These are phyloP conservation scores for Diaporthe ampelina DNA, from an alignment of 2,329 filamentous ascomycete genomes.

Conservation along the genomic window DNA sequence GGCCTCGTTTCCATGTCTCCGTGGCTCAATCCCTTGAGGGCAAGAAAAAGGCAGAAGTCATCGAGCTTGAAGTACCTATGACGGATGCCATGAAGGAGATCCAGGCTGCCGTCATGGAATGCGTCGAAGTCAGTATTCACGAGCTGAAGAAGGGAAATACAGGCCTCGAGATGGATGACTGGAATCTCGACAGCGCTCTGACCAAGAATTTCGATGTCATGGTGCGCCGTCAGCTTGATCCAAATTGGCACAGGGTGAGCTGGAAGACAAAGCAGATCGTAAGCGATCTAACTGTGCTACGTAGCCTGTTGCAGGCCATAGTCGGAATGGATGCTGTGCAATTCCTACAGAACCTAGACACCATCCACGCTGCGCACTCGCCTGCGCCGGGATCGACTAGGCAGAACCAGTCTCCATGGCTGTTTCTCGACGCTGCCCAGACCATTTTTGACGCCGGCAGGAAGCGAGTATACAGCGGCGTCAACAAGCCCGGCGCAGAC, in stretches of 20 bases:
- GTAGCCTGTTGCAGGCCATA: slow-evolving; percentile 84
- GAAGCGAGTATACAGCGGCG: slow-evolving; percentile 85
- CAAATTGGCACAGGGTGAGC: slow-evolving; percentile 96
- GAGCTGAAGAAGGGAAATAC: slow-evolving; percentile 93
- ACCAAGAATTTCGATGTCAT: slow-evolving; percentile 93
- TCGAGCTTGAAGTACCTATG: slow-evolving; percentile 97
- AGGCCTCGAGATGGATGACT: slow-evolving; percentile 95
- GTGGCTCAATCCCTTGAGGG: slow-evolving; percentile 93
- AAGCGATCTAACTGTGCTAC: slow-evolving; percentile 85
- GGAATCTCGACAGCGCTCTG: slow-evolving; percentile 93
- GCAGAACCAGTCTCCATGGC: slow-evolving; percentile 93
- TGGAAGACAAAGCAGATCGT: slow-evolving; percentile 97
- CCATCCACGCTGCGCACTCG: slow-evolving; percentile 90
- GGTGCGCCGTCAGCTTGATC: slow-evolving; percentile 90
- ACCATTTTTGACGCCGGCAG: slow-evolving; percentile 94
- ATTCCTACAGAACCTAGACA: slow-evolving; percentile 94
- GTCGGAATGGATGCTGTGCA: slow-evolving; percentile 91
- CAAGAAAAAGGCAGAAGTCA: slow-evolving; percentile 93
- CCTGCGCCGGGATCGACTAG: slow-evolving; percentile 89
- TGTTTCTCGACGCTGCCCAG: slow-evolving; percentile 95
- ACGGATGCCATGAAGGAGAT: slow-evolving; percentile 94
- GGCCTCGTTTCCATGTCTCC: slow-evolving; percentile 92
- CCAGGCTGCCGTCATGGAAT: slow-evolving; percentile 94
- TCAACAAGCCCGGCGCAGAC: slow-evolving; percentile 66
- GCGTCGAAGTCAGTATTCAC: slow-evolving; percentile 93